These are phyloP conservation scores for Wickerhamiella lipophila DNA, from an alignment of 805 yeast genomes.

Conservation along the genomic window DNA sequence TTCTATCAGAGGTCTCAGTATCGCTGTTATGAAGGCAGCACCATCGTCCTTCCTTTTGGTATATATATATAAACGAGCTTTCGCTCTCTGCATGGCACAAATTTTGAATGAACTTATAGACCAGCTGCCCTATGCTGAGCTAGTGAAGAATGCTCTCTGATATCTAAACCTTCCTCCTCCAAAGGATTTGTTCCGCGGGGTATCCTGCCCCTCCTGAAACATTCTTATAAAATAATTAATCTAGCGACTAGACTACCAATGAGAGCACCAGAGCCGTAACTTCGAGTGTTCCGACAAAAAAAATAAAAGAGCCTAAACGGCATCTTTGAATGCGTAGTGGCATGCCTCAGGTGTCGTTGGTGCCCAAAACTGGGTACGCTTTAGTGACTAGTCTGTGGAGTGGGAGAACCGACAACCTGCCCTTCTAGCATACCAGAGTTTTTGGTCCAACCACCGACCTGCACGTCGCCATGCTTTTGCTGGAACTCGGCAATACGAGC, in stretches of 20 bases:
- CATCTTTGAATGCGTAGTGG: too few relatives aligned
- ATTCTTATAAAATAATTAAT: background rate
- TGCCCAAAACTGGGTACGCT: background rate
- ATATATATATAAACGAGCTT: constrained; percentile 47
- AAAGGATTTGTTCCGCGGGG: too few relatives aligned
- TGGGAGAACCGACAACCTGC: constrained; percentile 38
- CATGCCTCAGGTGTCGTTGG: too few relatives aligned
- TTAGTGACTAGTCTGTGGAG: constrained; percentile 12
- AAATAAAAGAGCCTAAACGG: too few relatives aligned
- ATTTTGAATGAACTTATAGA: too few relatives aligned
- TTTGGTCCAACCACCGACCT: constrained; percentile 70
- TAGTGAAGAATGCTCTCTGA: too few relatives aligned
- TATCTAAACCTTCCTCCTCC: too few relatives aligned
- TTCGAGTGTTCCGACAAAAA: background rate
- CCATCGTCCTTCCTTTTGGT: constrained; percentile 55
- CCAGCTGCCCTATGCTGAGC: too few relatives aligned
- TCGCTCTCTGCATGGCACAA: constrained; percentile 16
- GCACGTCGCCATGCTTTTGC: constrained; percentile 36
- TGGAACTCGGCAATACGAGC: constrained; percentile 59
- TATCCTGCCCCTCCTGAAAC: too few relatives aligned
- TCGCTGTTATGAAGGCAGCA: constrained; percentile 63
- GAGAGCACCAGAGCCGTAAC: too few relatives aligned
- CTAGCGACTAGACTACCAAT: constrained; percentile 4
- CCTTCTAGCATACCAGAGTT: constrained; percentile 51
- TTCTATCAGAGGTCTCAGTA: constrained; percentile 58